Evolutionary conservation across 441 rosid genomes (phyloP).

Genomic region (Corymbia calophylla): DNA sequence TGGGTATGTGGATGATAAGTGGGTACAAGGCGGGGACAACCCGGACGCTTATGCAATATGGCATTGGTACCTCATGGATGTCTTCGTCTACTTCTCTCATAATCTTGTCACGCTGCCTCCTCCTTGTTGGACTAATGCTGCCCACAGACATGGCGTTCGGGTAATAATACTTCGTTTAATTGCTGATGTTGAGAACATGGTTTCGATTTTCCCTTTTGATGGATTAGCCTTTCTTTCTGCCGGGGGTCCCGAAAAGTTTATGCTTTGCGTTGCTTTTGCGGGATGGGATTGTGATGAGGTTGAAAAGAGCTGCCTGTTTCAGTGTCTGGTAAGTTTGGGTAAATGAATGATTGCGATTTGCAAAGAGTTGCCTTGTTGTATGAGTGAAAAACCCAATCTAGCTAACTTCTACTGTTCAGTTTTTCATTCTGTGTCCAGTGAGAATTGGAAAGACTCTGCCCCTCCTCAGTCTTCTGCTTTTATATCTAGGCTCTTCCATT

Average conservation of each 20-base stretch:
- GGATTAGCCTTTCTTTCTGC: neutral
- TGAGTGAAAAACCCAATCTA: neutral
- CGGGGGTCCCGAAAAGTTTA: no score
- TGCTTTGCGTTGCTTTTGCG: neutral
- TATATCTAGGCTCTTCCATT: neutral
- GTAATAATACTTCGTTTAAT: conserved; percentile 17
- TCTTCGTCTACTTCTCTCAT: conserved; percentile 83
- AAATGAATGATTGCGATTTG: neutral
- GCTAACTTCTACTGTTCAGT: neutral
- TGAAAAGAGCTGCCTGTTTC: neutral
- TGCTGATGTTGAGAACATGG: neutral
- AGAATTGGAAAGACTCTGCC: neutral
- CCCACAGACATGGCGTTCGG: conserved; percentile 85
- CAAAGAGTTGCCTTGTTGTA: neutral
- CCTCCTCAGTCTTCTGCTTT: neutral
- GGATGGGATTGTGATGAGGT: neutral
- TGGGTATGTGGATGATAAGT: conserved; percentile 69
- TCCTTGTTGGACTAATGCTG: conserved; percentile 88
- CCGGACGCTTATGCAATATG: conserved; percentile 52
- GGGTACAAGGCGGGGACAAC: conserved; percentile 79
- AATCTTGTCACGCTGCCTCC: conserved; percentile 73
- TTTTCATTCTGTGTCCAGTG: neutral
- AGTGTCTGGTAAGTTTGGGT: neutral
- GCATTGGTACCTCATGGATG: conserved; percentile 90
- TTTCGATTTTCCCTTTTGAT: neutral